phyloP scores from a whole-genome alignment of 176 grass and related monocot genomes.

The Musa beccarii region DNA sequence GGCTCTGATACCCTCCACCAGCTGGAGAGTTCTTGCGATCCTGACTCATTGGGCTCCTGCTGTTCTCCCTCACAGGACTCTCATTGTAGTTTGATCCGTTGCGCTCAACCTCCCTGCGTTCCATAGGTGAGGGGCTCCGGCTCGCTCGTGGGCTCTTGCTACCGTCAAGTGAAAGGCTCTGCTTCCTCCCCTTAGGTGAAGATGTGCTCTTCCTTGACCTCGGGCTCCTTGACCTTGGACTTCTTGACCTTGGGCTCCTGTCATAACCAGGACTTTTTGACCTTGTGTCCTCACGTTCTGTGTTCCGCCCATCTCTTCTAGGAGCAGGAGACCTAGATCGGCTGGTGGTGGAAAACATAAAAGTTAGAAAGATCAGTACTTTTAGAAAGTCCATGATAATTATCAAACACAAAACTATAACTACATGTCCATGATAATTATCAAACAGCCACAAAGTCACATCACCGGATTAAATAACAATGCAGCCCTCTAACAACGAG shows the following conservation, averaged over 20 bases:
- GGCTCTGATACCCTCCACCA: constrained; percentile 32
- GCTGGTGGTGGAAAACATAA: neutral
- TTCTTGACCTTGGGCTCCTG: neutral
- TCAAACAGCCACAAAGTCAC: neutral
- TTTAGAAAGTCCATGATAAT: neutral
- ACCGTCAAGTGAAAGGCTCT: constrained; percentile 41
- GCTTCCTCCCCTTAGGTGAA: constrained; percentile 34
- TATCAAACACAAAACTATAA: neutral
- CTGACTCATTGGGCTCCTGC: constrained; percentile 46
- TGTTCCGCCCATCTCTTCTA: constrained; percentile 1
- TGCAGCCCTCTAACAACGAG: no score
- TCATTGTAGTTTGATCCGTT: constrained; percentile 36
- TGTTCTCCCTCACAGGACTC: constrained; percentile 39
- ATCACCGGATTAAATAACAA: no score
- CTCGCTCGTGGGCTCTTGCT: constrained; percentile 38
- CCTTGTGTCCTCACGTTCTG: neutral
- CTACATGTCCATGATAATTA: neutral
- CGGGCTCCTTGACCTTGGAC: constrained; percentile 57
- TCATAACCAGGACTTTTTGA: constrained; percentile 1
- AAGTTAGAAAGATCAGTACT: neutral
- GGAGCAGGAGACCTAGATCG: constrained; percentile 10
- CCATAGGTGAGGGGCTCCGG: constrained; percentile 39
- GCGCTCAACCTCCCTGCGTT: constrained; percentile 24
- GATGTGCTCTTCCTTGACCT: constrained; percentile 46
- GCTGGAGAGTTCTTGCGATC: constrained; percentile 2